These are phyloP conservation scores for Centella asiatica DNA, from an alignment of 129 eudicot genomes.

Conservation along the genomic window DNA sequence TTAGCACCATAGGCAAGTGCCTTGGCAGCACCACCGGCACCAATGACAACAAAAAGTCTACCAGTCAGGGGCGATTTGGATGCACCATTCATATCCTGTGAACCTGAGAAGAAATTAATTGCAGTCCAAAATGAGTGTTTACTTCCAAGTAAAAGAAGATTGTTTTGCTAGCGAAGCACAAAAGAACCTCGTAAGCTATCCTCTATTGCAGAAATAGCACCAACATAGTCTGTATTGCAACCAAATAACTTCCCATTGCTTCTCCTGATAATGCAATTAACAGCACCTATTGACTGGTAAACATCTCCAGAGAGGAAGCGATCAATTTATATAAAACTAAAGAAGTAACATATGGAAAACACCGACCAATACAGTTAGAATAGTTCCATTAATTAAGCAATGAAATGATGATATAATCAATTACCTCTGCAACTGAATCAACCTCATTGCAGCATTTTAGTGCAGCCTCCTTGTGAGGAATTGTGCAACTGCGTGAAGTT, in stretches of 20 bases:
- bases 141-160: background rate
- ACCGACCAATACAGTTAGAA: constrained; percentile 15
- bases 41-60: constrained; percentile 79
- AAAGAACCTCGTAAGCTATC: constrained; percentile 69
- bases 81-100: constrained; percentile 25
- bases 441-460: constrained; percentile 71
- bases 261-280: constrained; percentile 62
- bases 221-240: constrained; percentile 83
- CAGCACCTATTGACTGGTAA: constrained; percentile 84
- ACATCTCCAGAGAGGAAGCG: background rate
- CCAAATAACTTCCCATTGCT: constrained; percentile 79
- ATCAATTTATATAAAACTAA: background rate
- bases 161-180: constrained; percentile 10
- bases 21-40: constrained; percentile 98
- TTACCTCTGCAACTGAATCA: constrained; percentile 91
- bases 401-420: background rate
- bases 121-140: background rate
- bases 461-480: constrained; percentile 88
- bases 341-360: background rate
- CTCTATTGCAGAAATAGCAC: constrained; percentile 94
- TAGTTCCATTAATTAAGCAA: constrained; percentile 5
- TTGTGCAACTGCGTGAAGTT: constrained; percentile 65
- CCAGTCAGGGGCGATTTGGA: constrained; percentile 70
- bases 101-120: constrained; percentile 27
- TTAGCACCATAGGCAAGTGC: constrained; percentile 98